These are phyloP conservation scores for Ceratobasidium papillatum DNA, from an alignment of 1,284 basidiomycete genomes.

Conservation along the genomic window DNA sequence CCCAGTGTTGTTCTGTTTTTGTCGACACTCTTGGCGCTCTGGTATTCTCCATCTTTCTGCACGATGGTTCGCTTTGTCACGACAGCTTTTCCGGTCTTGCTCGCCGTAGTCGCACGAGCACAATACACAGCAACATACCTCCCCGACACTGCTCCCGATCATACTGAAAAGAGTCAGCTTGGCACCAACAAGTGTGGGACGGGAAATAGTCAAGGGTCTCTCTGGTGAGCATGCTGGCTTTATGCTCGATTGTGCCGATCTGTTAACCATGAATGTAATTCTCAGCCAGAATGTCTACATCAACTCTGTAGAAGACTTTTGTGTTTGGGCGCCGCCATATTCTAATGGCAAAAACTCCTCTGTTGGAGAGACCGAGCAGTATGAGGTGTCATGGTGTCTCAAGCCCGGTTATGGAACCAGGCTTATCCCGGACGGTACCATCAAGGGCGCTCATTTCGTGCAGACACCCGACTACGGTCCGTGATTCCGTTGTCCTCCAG, in stretches of 20 bases:
- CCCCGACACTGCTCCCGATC: conserved; percentile 40
- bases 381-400: conserved; percentile 52
- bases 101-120: conserved; percentile 19
- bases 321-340: conserved; percentile 42
- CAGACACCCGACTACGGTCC: conserved; percentile 50
- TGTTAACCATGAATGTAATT: conserved; percentile 43
- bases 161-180: conserved; percentile 50
- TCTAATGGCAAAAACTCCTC: conserved; percentile 42
- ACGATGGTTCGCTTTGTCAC: conserved; percentile 5
- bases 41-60: neutral
- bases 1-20: neutral
- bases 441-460: conserved; percentile 57
- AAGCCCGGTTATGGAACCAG: conserved; percentile 55
- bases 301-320: conserved; percentile 48
- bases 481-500: conserved; percentile 28
- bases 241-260: neutral
- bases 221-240: conserved; percentile 44
- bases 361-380: conserved; percentile 51
- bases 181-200: conserved; percentile 52
- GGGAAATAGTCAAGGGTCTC: conserved; percentile 47
- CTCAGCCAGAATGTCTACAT: conserved; percentile 42
- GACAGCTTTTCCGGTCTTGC: conserved; percentile 12
- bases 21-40: neutral
- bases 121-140: conserved; percentile 45
- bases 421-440: conserved; percentile 56